Percentiles rank a stretch among this genome's conserved stretches.
phyloP scores from a whole-genome alignment of 2,329 filamentous ascomycete genomes.

The Penicillium sp. region DNA sequence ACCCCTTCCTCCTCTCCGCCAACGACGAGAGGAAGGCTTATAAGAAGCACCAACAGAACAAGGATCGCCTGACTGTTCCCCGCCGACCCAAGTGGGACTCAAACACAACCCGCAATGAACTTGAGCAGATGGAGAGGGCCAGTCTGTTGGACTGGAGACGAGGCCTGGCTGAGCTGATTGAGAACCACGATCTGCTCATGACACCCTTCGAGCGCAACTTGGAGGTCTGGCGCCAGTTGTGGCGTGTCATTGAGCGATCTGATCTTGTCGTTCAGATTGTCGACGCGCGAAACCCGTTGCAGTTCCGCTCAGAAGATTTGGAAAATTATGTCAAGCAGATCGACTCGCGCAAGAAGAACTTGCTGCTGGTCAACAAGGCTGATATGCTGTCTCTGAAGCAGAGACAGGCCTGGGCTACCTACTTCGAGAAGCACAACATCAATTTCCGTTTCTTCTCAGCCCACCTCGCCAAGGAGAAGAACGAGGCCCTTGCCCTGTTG shows the following conservation, averaged over 20 bases:
- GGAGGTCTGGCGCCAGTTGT: conserved; percentile 96
- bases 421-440: conserved; percentile 78
- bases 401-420: conserved; percentile 78
- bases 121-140: conserved; percentile 78
- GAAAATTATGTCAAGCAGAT: conserved; percentile 94
- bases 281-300: conserved; percentile 88
- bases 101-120: conserved; percentile 76
- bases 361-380: conserved; percentile 95
- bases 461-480: conserved; percentile 83
- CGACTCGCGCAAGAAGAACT: conserved; percentile 81
- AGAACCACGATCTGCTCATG: conserved; percentile 92
- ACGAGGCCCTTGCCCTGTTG: conserved; percentile 67
- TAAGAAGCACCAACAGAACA: conserved; percentile 82
- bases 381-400: conserved; percentile 96
- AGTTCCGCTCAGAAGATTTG: conserved; percentile 92
- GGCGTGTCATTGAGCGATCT: conserved; percentile 96
- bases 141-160: conserved; percentile 85
- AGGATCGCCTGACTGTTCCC: conserved; percentile 78
- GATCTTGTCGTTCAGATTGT: conserved; percentile 98
- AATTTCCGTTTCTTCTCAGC: conserved; percentile 97
- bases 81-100: conserved; percentile 86
- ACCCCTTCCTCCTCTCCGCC: conserved; percentile 85
- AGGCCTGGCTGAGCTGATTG: conserved; percentile 87
- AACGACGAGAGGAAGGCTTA: conserved; percentile 77
- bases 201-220: conserved; percentile 97